Evolutionary conservation across 2,329 filamentous ascomycete genomes (phyloP).

Genomic region (Neofusicoccum laricinum): DNA sequence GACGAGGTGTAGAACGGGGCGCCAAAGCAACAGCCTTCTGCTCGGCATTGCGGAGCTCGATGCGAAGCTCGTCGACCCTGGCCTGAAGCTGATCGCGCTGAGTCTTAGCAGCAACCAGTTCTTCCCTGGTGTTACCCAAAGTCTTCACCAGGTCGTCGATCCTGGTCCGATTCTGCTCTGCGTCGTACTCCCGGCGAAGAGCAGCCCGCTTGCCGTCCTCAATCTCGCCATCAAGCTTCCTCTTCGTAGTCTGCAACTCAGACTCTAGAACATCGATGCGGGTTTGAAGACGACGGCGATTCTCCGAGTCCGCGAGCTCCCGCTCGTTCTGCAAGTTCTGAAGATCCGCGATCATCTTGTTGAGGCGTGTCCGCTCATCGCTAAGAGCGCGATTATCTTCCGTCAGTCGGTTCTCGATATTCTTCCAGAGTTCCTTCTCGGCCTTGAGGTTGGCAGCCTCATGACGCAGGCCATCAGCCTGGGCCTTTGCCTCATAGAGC

Average conservation of each 20-base stretch:
- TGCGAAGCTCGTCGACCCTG: constrained; percentile 81
- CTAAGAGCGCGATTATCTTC: constrained; percentile 83
- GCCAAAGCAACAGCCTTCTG: constrained; percentile 81
- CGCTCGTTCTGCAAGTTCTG: constrained; percentile 91
- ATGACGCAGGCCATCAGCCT: constrained; percentile 82
- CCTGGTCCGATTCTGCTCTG: constrained; percentile 81
- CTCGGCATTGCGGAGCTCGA: constrained; percentile 84
- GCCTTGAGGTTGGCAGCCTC: constrained; percentile 92
- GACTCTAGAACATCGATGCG: constrained; percentile 76
- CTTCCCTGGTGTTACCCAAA: constrained; percentile 77
- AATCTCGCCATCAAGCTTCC: constrained; percentile 76
- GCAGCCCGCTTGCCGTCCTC: constrained; percentile 82
- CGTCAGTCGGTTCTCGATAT: constrained; percentile 81
- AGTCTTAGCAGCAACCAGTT: constrained; percentile 81
- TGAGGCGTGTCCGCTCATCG: constrained; percentile 81
- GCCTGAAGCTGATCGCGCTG: constrained; percentile 84
- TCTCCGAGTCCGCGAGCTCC: constrained; percentile 78
- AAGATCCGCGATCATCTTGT: constrained; percentile 76
- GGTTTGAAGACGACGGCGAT: constrained; percentile 72
- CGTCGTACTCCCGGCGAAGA: constrained; percentile 84
- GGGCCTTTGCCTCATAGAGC: constrained; percentile 76
- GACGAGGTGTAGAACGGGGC: constrained; percentile 68
- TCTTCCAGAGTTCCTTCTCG: constrained; percentile 92
- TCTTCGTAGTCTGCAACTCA: constrained; percentile 74
- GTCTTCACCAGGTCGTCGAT: constrained; percentile 87